Percentiles rank a stretch among this genome's conserved stretches.
phyloP scores from a whole-genome alignment of 352 stramenopile genomes.

The Plasmopara viticola region DNA sequence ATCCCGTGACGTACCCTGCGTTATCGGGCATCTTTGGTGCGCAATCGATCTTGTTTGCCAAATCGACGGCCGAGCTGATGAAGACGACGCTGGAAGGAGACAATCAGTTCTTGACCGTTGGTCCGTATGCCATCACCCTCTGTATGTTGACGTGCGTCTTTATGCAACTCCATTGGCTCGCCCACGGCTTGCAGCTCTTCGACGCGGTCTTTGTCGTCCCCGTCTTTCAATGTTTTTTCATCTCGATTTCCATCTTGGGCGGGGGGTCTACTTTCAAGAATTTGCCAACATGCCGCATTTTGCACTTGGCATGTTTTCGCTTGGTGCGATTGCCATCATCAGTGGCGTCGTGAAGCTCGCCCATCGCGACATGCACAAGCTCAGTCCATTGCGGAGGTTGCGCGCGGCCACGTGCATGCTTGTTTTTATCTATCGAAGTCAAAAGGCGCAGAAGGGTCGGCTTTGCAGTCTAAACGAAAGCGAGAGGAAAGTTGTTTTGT shows the following conservation, averaged over 20 bases:
- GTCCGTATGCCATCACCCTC: constrained; percentile 75
- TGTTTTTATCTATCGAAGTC: constrained; percentile 56
- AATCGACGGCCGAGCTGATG: constrained; percentile 74
- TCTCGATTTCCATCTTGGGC: constrained; percentile 84
- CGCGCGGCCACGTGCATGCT: constrained; percentile 51
- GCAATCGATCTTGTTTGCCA: constrained; percentile 79
- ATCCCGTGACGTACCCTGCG: constrained; percentile 65
- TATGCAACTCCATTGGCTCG: constrained; percentile 87
- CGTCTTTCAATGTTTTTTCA: constrained; percentile 88
- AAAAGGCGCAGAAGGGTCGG: constrained; percentile 40
- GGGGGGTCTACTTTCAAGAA: constrained; percentile 87
- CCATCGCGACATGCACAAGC: constrained; percentile 56
- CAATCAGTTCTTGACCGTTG: constrained; percentile 62
- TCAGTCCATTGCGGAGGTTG: constrained; percentile 37
- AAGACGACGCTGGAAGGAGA: constrained; percentile 72
- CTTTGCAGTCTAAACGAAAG: constrained; percentile 2
- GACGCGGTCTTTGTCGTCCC: constrained; percentile 85
- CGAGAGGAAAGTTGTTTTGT: background rate
- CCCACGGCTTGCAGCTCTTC: constrained; percentile 71
- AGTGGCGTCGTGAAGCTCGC: constrained; percentile 65
- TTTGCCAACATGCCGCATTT: constrained; percentile 50
- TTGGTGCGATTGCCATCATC: constrained; percentile 63
- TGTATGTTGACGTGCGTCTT: constrained; percentile 79
- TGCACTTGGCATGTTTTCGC: constrained; percentile 61
- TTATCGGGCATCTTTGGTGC: constrained; percentile 72